These are phyloP conservation scores for Chrysoporthe deuterocubensis DNA, from an alignment of 2,329 filamentous ascomycete genomes.

Conservation along the genomic window DNA sequence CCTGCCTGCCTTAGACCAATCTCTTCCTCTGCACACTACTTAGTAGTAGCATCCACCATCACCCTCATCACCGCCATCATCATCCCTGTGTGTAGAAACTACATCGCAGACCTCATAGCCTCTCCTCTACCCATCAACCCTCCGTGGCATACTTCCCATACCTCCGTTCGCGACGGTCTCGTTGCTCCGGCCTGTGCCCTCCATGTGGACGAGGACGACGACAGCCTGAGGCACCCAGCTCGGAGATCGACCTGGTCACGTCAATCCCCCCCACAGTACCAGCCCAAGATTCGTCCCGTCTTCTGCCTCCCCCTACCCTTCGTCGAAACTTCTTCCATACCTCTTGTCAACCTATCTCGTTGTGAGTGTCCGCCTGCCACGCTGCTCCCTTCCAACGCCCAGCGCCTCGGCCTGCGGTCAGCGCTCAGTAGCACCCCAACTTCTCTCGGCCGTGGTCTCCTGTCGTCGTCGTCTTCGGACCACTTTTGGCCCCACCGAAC, in stretches of 20 bases:
- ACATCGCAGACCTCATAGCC: constrained; percentile 4
- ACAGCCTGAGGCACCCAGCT: neutral
- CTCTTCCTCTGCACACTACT: neutral
- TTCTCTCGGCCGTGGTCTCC: constrained; percentile 12
- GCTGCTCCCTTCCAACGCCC: too few relatives aligned
- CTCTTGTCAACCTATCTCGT: neutral
- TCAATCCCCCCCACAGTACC: constrained; percentile 12
- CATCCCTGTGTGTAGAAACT: neutral
- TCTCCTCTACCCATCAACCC: neutral
- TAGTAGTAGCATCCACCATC: neutral
- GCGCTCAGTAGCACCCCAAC: neutral
- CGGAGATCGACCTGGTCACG: constrained; percentile 11
- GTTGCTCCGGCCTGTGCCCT: constrained; percentile 4
- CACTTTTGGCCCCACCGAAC: constrained; percentile 26
- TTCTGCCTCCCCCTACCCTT: neutral
- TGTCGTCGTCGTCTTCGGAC: constrained; percentile 24
- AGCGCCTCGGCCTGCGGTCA: neutral
- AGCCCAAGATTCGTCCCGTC: constrained; percentile 20
- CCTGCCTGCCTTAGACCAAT: neutral
- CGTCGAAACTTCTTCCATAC: neutral
- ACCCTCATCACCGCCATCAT: neutral
- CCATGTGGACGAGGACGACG: neutral
- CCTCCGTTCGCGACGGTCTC: constrained; percentile 10
- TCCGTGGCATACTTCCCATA: neutral
- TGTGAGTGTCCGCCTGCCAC: neutral